Conservation (phyloP, 202 grass and related monocot genomes). For the Eragrostis tef region DNA sequence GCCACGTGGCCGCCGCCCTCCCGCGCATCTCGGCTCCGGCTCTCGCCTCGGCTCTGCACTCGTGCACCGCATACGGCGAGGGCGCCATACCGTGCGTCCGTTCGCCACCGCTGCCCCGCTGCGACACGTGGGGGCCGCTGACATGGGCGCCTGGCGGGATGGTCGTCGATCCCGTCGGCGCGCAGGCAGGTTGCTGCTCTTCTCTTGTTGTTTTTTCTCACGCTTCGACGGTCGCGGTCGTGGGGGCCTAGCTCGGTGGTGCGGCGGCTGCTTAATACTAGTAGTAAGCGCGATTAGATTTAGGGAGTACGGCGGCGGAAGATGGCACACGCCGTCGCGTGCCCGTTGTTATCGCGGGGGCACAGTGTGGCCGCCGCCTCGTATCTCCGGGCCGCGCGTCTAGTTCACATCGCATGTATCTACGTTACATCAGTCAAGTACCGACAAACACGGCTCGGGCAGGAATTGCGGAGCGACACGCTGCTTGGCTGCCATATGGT, state of each 20-base stretch:
- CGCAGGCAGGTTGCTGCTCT: neutral
- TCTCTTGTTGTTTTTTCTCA: neutral
- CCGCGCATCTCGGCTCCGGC: slow-evolving; percentile 37
- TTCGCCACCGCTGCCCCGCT: neutral
- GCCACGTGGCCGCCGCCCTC: slow-evolving; percentile 60
- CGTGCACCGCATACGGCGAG: neutral
- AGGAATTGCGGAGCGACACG: neutral
- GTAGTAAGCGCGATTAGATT: neutral
- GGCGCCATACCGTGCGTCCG: neutral
- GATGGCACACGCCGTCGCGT: neutral
- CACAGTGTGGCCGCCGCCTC: neutral
- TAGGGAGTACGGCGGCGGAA: too few relatives aligned
- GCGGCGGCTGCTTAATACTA: neutral
- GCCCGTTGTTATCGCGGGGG: neutral
- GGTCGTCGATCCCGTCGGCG: neutral
- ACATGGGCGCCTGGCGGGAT: neutral
- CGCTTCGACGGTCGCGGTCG: neutral
- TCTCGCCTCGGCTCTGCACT: neutral
- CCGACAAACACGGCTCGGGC: neutral
- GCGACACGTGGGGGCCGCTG: slow-evolving; percentile 28
- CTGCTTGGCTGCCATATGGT: too few relatives aligned
- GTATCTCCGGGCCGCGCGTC: neutral
- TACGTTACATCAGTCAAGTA: slow-evolving; percentile 16
- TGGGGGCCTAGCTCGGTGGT: neutral
- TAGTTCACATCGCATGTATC: neutral